Evolutionary conservation across 2,329 filamentous ascomycete genomes (phyloP).

Genomic region (Biscogniauxia mediterranea): DNA sequence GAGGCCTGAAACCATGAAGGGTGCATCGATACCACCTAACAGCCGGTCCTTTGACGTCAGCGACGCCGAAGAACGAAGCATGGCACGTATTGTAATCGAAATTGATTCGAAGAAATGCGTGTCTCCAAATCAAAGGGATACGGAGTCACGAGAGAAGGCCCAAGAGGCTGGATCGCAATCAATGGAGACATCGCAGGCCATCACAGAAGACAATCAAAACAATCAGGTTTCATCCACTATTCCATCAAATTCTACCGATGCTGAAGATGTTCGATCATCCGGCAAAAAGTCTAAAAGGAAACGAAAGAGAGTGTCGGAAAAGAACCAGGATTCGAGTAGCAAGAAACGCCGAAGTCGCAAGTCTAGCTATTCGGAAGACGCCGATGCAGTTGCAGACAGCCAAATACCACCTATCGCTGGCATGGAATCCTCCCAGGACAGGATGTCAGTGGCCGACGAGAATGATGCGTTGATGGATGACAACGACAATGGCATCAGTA

Average conservation of each 20-base stretch:
- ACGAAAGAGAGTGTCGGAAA: constrained; percentile 26
- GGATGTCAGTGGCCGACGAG: constrained; percentile 8
- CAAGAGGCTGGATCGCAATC: constrained; percentile 7
- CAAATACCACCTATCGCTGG: constrained; percentile 13
- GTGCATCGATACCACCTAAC: constrained; percentile 8
- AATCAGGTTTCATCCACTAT: constrained; percentile 9
- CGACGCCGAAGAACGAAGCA: constrained; percentile 45
- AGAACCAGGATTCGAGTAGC: constrained; percentile 17
- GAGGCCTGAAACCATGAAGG: constrained; percentile 2
- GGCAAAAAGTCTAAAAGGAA: constrained; percentile 25
- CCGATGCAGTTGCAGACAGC: constrained; percentile 19
- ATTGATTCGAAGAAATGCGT: constrained; percentile 43
- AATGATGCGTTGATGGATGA: constrained; percentile 10
- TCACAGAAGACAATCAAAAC: constrained; percentile 12
- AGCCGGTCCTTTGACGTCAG: constrained; percentile 34
- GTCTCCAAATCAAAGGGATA: constrained; percentile 23
- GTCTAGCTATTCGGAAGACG: constrained; percentile 12
- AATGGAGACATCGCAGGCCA: constrained; percentile 5
- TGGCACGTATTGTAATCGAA: constrained; percentile 49
- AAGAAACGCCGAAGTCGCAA: constrained; percentile 28
- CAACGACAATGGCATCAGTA: constrained; percentile 4
- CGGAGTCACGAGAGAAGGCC: constrained; percentile 31
- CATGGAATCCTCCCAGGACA: constrained; percentile 6
- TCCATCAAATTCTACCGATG: constrained; percentile 15
- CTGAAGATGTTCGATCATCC: constrained; percentile 19